Evolutionary conservation across 1,139 yeast species (phyloP).

Genomic region (Groenewaldozyma auringiensis): DNA sequence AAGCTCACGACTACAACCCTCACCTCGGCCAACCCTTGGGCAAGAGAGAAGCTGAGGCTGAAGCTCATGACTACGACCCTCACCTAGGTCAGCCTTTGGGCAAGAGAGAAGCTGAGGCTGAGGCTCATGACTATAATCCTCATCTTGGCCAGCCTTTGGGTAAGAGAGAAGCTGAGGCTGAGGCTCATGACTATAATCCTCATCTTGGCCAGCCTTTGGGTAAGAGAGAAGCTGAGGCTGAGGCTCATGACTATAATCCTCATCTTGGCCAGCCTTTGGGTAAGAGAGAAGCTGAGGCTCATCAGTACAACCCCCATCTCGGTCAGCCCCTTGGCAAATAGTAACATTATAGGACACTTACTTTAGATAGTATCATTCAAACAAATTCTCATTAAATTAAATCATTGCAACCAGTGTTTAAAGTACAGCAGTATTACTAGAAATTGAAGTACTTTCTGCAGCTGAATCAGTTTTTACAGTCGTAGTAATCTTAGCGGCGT

Average conservation of each 20-base stretch:
- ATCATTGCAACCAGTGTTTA: too few relatives aligned
- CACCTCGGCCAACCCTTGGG: conserved; percentile 13
- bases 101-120: conserved; percentile 12
- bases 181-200: conserved; percentile 2
- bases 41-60: conserved; percentile 13
- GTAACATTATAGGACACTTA: too few relatives aligned
- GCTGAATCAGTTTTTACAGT: too few relatives aligned
- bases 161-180: conserved; percentile 13
- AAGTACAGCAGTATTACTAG: too few relatives aligned
- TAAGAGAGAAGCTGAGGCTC: conserved; percentile 9
- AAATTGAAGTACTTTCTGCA: too few relatives aligned
- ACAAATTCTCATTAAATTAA: too few relatives aligned
- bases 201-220: conserved; percentile 13
- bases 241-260: conserved; percentile 1
- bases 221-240: conserved; percentile 9
- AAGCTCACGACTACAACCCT: conserved; percentile 8
- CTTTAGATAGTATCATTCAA: too few relatives aligned
- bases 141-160: conserved; percentile 13
- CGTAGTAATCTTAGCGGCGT: too few relatives aligned
- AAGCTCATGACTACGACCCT: conserved; percentile 1
- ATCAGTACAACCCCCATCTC: neutral
- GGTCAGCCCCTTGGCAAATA: conserved; percentile 3
- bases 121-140: conserved; percentile 9
- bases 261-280: conserved; percentile 12
- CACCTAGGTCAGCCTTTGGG: conserved; percentile 13